These are phyloP conservation scores for Myotisia sp. DNA, from an alignment of 2,329 filamentous ascomycete genomes.

Conservation along the genomic window DNA sequence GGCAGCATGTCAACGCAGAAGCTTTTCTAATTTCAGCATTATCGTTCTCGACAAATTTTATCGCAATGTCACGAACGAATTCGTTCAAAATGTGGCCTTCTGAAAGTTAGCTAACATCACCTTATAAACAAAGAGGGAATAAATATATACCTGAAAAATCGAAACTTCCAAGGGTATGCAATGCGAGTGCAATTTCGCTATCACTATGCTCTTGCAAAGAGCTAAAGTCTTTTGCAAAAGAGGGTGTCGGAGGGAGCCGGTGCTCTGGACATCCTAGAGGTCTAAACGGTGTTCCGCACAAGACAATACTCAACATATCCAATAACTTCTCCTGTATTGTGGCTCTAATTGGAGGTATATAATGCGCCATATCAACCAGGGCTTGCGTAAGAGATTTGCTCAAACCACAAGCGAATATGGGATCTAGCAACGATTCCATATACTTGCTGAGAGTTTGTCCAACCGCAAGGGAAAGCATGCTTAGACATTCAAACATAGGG, in stretches of 20 bases:
- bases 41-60: slow-evolving; percentile 95
- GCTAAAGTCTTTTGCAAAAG: slow-evolving; percentile 78
- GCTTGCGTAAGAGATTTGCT: slow-evolving; percentile 90
- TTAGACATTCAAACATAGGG: slow-evolving; percentile 94
- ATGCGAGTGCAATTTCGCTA: slow-evolving; percentile 76
- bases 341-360: slow-evolving; percentile 85
- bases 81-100: slow-evolving; percentile 81
- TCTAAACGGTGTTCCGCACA: slow-evolving; percentile 84
- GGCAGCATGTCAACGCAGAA: slow-evolving; percentile 90
- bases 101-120: slow-evolving; percentile 10
- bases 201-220: slow-evolving; percentile 64
- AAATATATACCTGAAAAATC: slow-evolving; percentile 55
- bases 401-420: slow-evolving; percentile 91
- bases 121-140: slow-evolving; percentile 1
- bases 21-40: slow-evolving; percentile 87
- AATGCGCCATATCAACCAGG: slow-evolving; percentile 95
- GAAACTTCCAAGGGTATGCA: slow-evolving; percentile 94
- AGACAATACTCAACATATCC: slow-evolving; percentile 85
- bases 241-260: slow-evolving; percentile 63
- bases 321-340: slow-evolving; percentile 87
- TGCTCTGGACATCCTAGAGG: slow-evolving; percentile 84
- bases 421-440: slow-evolving; percentile 87
- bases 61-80: slow-evolving; percentile 94
- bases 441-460: slow-evolving; percentile 96
- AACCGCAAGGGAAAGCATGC: slow-evolving; percentile 85